These are phyloP conservation scores for Aureobasidium subglaciale DNA, from an alignment of 2,329 filamentous ascomycete species.

Conservation along the genomic window DNA sequence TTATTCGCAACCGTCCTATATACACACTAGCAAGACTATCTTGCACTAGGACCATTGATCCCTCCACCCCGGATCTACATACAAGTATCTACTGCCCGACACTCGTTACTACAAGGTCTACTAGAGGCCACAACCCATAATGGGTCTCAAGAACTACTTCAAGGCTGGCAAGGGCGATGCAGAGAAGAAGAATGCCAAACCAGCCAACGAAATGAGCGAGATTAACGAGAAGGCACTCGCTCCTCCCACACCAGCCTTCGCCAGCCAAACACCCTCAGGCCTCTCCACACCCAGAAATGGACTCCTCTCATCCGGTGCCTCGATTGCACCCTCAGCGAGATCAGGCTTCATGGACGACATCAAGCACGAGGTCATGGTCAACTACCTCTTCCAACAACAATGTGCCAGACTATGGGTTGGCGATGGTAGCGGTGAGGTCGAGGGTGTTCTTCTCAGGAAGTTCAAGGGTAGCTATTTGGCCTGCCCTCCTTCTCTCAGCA, in stretches of 20 bases:
- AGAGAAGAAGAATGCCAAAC: constrained; percentile 22
- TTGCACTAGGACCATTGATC: not conserved
- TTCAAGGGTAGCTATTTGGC: constrained; percentile 62
- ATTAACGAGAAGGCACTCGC: constrained; percentile 33
- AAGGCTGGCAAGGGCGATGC: constrained; percentile 44
- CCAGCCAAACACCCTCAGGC: constrained; percentile 23
- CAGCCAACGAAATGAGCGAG: constrained; percentile 16
- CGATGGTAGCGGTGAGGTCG: constrained; percentile 59
- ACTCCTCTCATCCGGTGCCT: constrained; percentile 47
- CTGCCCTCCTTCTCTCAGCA: constrained; percentile 58
- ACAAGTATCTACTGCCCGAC: constrained; percentile 4
- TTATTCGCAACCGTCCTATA: not conserved
- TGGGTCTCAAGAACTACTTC: constrained; percentile 59
- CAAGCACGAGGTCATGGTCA: constrained; percentile 77
- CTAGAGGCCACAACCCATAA: constrained; percentile 26
- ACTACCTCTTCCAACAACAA: constrained; percentile 75
- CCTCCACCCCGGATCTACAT: not conserved
- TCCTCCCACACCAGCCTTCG: constrained; percentile 12
- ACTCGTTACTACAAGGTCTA: constrained; percentile 6
- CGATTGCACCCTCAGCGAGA: constrained; percentile 29
- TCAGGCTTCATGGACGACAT: constrained; percentile 56
- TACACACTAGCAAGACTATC: not conserved
- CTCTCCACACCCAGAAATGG: constrained; percentile 34
- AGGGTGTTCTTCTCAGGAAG: constrained; percentile 68
- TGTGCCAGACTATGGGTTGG: constrained; percentile 67